Evolutionary conservation across 768 basidiomycete genomes (phyloP), one percentile per base, ranked within the genome.

Genomic region (Saitozyma podzolica): DNA sequence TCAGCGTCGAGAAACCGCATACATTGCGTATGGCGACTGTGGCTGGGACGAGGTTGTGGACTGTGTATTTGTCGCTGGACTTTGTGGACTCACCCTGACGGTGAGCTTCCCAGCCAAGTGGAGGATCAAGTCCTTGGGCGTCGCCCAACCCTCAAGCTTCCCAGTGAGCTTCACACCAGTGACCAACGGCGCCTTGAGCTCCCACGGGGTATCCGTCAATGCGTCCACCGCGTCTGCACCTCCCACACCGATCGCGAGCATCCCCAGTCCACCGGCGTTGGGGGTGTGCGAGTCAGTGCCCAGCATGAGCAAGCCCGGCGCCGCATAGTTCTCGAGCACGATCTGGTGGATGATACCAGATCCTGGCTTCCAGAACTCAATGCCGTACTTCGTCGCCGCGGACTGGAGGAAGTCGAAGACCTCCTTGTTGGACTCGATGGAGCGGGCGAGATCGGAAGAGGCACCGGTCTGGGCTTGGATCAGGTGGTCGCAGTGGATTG

Each of bases 201-300:
- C 95, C 96, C 96, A 99, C 49, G 95, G 93, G 10, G 93, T 97
- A 54, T 90, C 92, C 3, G 94, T 97, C 87, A 99, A 89, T 9
- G 93, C 95, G 79, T 99, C 96, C 17, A 98, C 94, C 11, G 77
- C 75, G 63, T 99, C 96, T 41, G 95, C 96, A 59, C 96, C 96
- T 64, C 96, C 96, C n/a, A 99, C 95, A 56, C 96, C 96, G 58
- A 98, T 96, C 6, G 96, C 96, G 63, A 99, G 85, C 84, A 93
- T 85, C 10, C 96, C 95, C 55, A 99, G 85, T 39, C 96, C 96
- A 59, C 95, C 93, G 56, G 96, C 96, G 77, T 99, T 98, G 0
- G 96, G 96, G 1, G 96, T 98, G 80, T 99, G 96, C 20, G 91
- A 94, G 80, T 98, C 95, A 87, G 78, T 66, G 61, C 81, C 81